Conservation (phyloP, 2,329 filamentous ascomycete genomes). For the Trichoderma aggressivum region DNA sequence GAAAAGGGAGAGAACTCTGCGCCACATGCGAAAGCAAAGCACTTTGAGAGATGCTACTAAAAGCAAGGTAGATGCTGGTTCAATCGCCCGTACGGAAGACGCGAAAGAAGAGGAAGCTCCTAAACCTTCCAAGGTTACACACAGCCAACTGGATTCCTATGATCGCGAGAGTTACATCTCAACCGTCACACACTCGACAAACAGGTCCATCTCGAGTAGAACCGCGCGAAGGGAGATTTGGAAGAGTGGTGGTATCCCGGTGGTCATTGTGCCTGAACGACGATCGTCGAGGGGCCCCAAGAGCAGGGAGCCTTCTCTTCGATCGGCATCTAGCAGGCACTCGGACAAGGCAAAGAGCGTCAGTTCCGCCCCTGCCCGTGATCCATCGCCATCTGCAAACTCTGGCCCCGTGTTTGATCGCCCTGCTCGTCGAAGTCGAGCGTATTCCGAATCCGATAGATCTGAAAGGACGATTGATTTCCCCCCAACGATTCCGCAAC, state of each 20-base stretch:
- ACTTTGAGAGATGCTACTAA: slow-evolving; percentile 45
- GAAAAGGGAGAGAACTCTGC: slow-evolving; percentile 52
- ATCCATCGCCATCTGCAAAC: slow-evolving; percentile 43
- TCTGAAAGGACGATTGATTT: slow-evolving; percentile 58
- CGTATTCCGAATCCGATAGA: slow-evolving; percentile 47
- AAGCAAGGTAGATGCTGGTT: slow-evolving; percentile 15
- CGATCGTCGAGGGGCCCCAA: slow-evolving; percentile 52
- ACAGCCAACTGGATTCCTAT: slow-evolving; percentile 27
- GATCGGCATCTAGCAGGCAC: slow-evolving; percentile 58
- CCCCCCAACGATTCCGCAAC: slow-evolving; percentile 53
- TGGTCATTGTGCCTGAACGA: slow-evolving; percentile 60
- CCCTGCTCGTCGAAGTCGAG: slow-evolving; percentile 39
- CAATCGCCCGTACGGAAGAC: slow-evolving; percentile 17
- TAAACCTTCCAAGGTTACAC: slow-evolving; percentile 30
- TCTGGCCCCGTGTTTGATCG: slow-evolving; percentile 42
- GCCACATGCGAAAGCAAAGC: slow-evolving; percentile 58
- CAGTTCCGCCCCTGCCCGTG: slow-evolving; percentile 43
- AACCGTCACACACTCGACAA: slow-evolving; percentile 45
- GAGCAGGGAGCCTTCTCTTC: slow-evolving; percentile 52
- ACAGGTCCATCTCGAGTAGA: slow-evolving; percentile 49
- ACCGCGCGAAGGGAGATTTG: slow-evolving; percentile 57
- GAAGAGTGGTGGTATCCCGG: slow-evolving; percentile 59
- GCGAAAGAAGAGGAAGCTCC: slow-evolving; percentile 22
- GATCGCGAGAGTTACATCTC: slow-evolving; percentile 47
- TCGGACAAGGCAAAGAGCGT: slow-evolving; percentile 54